These are phyloP conservation scores for Massospora cicadina DNA, from an alignment of 371 early-diverging fungal species.

Conservation along the genomic window DNA sequence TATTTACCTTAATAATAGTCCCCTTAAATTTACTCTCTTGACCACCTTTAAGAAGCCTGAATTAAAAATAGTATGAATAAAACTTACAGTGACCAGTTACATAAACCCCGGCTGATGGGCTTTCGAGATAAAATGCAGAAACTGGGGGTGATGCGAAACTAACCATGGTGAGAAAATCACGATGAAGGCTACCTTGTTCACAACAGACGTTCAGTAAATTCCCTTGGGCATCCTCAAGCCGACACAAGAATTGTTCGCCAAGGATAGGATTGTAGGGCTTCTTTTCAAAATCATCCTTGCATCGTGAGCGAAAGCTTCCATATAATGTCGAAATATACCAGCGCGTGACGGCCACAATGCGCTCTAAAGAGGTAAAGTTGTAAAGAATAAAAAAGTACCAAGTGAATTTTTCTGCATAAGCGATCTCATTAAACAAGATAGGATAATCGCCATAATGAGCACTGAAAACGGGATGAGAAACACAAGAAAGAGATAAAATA, in stretches of 20 bases:
- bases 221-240: not conserved
- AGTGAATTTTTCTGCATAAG: slow-evolving; percentile 33
- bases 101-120: slow-evolving; percentile 34
- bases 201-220: not conserved
- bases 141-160: slow-evolving; percentile 11
- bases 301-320: slow-evolving; percentile 45
- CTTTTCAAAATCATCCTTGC: slow-evolving; percentile 36
- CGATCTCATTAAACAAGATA: slow-evolving; percentile 38
- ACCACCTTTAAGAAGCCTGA: slow-evolving; percentile 18
- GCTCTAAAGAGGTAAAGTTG: slow-evolving; percentile 20
- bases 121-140: slow-evolving; percentile 17
- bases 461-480: slow-evolving; percentile 20
- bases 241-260: slow-evolving; percentile 38
- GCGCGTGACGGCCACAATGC: slow-evolving; percentile 45
- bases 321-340: slow-evolving; percentile 66
- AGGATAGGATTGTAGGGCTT: slow-evolving; percentile 74
- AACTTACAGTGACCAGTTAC: slow-evolving; percentile 42
- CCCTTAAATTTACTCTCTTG: slow-evolving; percentile 43
- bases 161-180: not conserved
- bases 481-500: slow-evolving; percentile 19
- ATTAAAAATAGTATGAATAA: not conserved
- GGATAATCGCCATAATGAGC: slow-evolving; percentile 58
- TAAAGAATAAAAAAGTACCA: slow-evolving; percentile 13
- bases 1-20: slow-evolving; percentile 25
- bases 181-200: slow-evolving; percentile 7